Evolutionary conservation across 441 rosid species (phyloP), one percentile per base, ranked within the genome.

Genomic region (Viola pubescens): DNA sequence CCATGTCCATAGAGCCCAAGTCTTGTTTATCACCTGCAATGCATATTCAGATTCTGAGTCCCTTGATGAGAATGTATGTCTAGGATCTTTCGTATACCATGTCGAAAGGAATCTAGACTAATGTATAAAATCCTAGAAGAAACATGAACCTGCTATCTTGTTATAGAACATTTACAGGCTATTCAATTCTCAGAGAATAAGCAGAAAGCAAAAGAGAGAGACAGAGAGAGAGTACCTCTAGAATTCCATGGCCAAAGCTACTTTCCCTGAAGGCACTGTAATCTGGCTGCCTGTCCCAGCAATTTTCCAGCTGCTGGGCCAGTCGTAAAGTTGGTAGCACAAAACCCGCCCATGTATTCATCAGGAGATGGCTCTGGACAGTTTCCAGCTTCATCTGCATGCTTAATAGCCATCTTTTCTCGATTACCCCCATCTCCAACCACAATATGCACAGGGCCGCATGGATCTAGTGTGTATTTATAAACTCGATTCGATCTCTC

Each of bases 361-460:
- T 77, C 84, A 8, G 78, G 73, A 59, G 81, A 60, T 37, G 84
- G 82, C 47, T 72, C 75, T 3, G 87, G 87, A 53, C 84, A 82
- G 13, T 75, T 61, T 34, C 80, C 84, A 51, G 81, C 78, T 69
- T 80, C 82, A 64, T 82, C 87, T 57, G 79, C 83, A 58, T 80
- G 75, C 44, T 65, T 51, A 16, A 78, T 55, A 0, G 87, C 73
- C 81, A 80, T 80, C 66, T 80, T 82, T 64, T 82, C 85, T 16
- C 81, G 61, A 63, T 82, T 82, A 14, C 85, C 87, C 11, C 87
- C 87, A 58, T 82, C 87, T 45, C 87, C 87, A 13, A 82, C 68
- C 5, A 79, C 72, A 39, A 82, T 80, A 53, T 80, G 60, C 4
- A 82, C 73, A 11, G 87, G 81, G 52, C 81, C 85, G 37, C 85